Evolutionary conservation across 108 stramenopile species (phyloP), one percentile per base, ranked within the genome.

Genomic region (Skeletonema potamos): DNA sequence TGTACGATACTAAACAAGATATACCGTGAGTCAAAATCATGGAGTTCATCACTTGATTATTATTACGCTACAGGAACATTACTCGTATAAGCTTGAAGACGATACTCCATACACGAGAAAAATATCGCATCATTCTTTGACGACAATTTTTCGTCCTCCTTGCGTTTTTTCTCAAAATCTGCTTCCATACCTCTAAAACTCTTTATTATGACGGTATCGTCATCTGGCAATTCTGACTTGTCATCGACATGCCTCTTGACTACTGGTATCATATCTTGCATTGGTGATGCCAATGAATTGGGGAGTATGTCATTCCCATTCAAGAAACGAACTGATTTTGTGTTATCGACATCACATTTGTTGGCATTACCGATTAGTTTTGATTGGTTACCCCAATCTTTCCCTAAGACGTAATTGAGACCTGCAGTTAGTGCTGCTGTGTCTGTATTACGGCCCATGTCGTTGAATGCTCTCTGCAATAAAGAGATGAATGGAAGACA

Each of bases 91-190:
- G 27, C 48, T 27, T 66, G 44, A n/a, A 66, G 28, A 17, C 28
- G 17, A 34, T 66, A 54, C 27, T 66, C 48, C n/a, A 55, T 27
- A 48, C 66, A 66, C 18, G 66, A 66, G 10, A 66, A 66, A 11
- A 66, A 10, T 8, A 27, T 55, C 17, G 48, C 15, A 17, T 51
- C 48, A 9, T 18, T 18, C 48, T 51, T 51, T 6, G 48, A 51
- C 18, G 22, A 18, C 6, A 6, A 24, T 8, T 0, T 41, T 41
- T 51, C 22, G 48, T 51, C 48, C 22, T 51, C 48, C 48, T 51
- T 51, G 48, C 22, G 48, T 7, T 20, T 33, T 3, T 43, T 17
- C 10, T 33, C 28, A 2, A 66, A 0, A 32, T 55, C 18, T 17
- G 17, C 32, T 13, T 66, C 44, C n/a, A 48, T 46, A 22, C 27